Conservation (phyloP, 768 basidiomycete genomes). For the Lanmaoa rubissima region DNA sequence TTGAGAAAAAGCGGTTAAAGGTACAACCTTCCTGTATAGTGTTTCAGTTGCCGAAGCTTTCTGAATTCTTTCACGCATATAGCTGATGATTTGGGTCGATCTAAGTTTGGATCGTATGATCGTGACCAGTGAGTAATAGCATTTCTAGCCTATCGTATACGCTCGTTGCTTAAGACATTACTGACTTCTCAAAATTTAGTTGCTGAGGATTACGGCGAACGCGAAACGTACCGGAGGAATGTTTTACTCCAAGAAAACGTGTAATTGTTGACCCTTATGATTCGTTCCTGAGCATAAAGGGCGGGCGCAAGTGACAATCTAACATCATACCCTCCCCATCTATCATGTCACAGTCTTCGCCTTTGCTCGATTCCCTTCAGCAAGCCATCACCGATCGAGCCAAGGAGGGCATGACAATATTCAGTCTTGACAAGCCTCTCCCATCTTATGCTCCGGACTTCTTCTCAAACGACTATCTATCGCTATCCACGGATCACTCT, state of each 20-base stretch:
- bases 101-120: background rate
- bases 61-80: background rate
- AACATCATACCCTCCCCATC: background rate
- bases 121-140: background rate
- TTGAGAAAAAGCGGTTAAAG: background rate
- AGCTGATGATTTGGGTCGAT: background rate
- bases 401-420: constrained; percentile 7
- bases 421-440: constrained; percentile 17
- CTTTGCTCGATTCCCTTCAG: constrained; percentile 16
- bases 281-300: constrained; percentile 9
- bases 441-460: constrained; percentile 32
- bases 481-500: constrained; percentile 35
- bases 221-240: background rate
- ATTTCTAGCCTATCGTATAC: background rate
- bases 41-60: background rate
- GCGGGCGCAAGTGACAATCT: background rate
- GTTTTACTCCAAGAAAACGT: background rate
- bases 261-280: background rate
- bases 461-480: constrained; percentile 53
- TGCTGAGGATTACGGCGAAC: background rate
- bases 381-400: constrained; percentile 6
- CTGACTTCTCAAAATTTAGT: background rate
- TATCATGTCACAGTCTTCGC: constrained; percentile 9
- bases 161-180: background rate
- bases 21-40: background rate